Percentiles rank a stretch among this genome's conserved stretches.
These are phyloP conservation scores for Russula sp. DNA, from an alignment of 768 basidiomycete genomes.

Conservation along the genomic window DNA sequence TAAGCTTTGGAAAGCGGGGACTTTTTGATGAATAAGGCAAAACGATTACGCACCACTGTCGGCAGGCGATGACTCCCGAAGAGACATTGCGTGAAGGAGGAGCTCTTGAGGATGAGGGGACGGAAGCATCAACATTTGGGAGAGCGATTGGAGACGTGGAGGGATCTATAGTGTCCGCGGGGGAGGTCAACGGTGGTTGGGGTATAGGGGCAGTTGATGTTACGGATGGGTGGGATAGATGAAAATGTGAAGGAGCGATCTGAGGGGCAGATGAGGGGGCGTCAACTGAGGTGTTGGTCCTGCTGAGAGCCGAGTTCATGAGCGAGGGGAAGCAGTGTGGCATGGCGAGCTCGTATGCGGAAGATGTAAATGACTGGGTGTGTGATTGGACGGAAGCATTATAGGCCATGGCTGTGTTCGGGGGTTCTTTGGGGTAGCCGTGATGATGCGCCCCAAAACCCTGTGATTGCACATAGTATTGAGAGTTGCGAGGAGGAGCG, in stretches of 20 bases:
- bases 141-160: slow-evolving; percentile 17
- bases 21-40: slow-evolving; percentile 30
- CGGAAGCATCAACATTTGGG: slow-evolving; percentile 15
- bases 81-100: slow-evolving; percentile 44
- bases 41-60: slow-evolving; percentile 58
- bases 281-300: slow-evolving; percentile 5
- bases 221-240: slow-evolving; percentile 5
- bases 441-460: slow-evolving; percentile 14
- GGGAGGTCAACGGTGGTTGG: not conserved
- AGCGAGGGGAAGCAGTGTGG: slow-evolving; percentile 7
- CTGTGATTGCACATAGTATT: slow-evolving; percentile 17
- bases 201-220: slow-evolving; percentile 7
- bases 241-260: slow-evolving; percentile 16
- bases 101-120: slow-evolving; percentile 27
- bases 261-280: slow-evolving; percentile 5
- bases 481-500: slow-evolving; percentile 15
- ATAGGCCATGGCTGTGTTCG: slow-evolving; percentile 15
- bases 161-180: slow-evolving; percentile 13
- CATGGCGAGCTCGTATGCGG: slow-evolving; percentile 20
- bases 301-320: slow-evolving; percentile 13
- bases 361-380: slow-evolving; percentile 20
- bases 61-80: slow-evolving; percentile 73
- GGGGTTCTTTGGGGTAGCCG: slow-evolving; percentile 19
- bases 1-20: slow-evolving; percentile 8
- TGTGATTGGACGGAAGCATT: slow-evolving; percentile 17